Base-by-base conservation (phyloP, 306 rosid genomes). In the Notholithocarpus densiflorus region DNA sequence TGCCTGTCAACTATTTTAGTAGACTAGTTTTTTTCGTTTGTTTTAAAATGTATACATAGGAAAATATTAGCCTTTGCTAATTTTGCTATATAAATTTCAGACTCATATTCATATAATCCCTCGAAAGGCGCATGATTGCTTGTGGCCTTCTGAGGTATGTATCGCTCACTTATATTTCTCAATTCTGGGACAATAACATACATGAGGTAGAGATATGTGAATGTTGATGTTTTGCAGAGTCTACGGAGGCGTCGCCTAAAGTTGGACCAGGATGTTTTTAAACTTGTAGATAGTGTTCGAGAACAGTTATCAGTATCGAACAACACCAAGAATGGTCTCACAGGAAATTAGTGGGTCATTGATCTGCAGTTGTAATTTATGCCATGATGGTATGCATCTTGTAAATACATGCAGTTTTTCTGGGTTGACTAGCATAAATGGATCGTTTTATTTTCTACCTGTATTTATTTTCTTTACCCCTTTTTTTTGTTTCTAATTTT, bases 81-180 rank as follows among this genome's bases (percentile, higher is more conserved):
- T 82, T 40, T 76, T 79, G 4, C 68, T 17, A 29, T 53, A 51
- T 75, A 70, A 81, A 61, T 81, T 89, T 79, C 99, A 95, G 98
- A 95, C 98, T 37, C 99, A 95, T 81, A 82, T 95, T 66, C 99
- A 95, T 86, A 88, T 95, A 80, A 93, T 95, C 80, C 99, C 99
- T 53, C 99, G 98, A 74, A 88, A 89, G 77, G 92, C 87, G 21
- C 84, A 12, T 11, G 99, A 95, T 76, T 90, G 94, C 81, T 84
- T 93, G 64, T 95, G 99, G 99, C 81, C 90, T 20, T 95, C 99
- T 19, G 98, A 95, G 99, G 99, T 95, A 89, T 66, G 75, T 24
- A 45, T 56, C 11, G 29, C 43, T 56, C 27, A 57, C 66, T 62
- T 31, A 5, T 64, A 18, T 79, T 34, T 79, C 68, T 77, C 75